Evolutionary conservation across 306 rosid genomes (phyloP).

Genomic region (Erythrophleum fordii): DNA sequence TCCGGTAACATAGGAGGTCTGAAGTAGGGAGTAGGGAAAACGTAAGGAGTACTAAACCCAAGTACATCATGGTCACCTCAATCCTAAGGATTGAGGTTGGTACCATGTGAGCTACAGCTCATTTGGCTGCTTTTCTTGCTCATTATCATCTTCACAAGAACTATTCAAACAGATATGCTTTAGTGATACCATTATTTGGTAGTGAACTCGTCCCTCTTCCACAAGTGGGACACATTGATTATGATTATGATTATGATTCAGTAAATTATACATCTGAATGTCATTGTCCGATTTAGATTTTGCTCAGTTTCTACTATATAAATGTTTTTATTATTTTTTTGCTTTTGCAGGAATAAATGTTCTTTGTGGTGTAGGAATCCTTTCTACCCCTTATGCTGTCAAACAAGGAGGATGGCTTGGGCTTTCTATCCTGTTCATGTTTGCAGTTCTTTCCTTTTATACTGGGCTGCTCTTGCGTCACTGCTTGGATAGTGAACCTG

Average conservation of each 20-base stretch:
- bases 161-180: slow-evolving; percentile 16
- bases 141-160: slow-evolving; percentile 6
- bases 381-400: slow-evolving; percentile 87
- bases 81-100: neutral
- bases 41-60: neutral
- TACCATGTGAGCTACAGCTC: neutral
- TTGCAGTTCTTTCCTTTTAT: slow-evolving; percentile 82
- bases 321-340: neutral
- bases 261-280: too few relatives aligned
- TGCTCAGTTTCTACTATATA: neutral
- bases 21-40: too few relatives aligned
- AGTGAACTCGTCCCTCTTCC: neutral
- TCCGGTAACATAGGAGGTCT: too few relatives aligned
- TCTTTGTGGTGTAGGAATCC: slow-evolving; percentile 93
- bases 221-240: neutral
- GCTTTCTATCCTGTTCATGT: slow-evolving; percentile 61
- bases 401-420: slow-evolving; percentile 94
- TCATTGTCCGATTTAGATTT: too few relatives aligned
- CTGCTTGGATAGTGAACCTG: slow-evolving; percentile 91
- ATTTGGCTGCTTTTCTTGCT: neutral
- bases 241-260: neutral
- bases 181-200: neutral
- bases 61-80: neutral
- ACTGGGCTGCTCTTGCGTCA: slow-evolving; percentile 83
- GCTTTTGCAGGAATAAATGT: slow-evolving; percentile 81